Conservation (phyloP, 1,284 basidiomycete species). For the Thecaphora thlaspeos region DNA sequence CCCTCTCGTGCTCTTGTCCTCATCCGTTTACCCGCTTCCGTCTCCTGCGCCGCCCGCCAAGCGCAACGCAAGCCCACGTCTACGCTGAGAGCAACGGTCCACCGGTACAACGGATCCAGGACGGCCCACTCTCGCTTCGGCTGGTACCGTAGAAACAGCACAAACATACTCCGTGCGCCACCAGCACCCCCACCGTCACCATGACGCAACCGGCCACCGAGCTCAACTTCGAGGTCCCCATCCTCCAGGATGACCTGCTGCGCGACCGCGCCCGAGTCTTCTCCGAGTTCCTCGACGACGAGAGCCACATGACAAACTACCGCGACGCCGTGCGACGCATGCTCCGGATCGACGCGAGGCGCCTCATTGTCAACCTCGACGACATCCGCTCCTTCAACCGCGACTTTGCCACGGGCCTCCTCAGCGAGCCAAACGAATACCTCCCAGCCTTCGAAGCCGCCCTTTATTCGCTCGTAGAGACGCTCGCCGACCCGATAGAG, state of each 20-base stretch:
- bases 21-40: no score
- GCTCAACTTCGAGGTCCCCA: conserved; percentile 37
- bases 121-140: no score
- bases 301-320: conserved; percentile 68
- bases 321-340: conserved; percentile 80
- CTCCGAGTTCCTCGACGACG: conserved; percentile 81
- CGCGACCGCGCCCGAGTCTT: conserved; percentile 66
- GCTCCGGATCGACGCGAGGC: conserved; percentile 78
- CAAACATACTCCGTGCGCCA: background rate
- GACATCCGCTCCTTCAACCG: conserved; percentile 92
- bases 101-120: no score
- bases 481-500: conserved; percentile 75
- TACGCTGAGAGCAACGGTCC: no score
- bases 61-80: no score
- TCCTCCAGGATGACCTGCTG: conserved; percentile 51
- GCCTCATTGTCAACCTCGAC: conserved; percentile 94
- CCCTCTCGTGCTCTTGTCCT: no score
- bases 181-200: background rate
- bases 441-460: conserved; percentile 91
- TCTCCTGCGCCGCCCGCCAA: no score
- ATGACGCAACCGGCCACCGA: conserved; percentile 37
- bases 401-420: conserved; percentile 63
- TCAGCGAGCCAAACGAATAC: conserved; percentile 84
- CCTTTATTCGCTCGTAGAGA: conserved; percentile 72
- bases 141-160: no score